phyloP scores from a whole-genome alignment of 768 basidiomycete species.

The Austroboletus festivus region DNA sequence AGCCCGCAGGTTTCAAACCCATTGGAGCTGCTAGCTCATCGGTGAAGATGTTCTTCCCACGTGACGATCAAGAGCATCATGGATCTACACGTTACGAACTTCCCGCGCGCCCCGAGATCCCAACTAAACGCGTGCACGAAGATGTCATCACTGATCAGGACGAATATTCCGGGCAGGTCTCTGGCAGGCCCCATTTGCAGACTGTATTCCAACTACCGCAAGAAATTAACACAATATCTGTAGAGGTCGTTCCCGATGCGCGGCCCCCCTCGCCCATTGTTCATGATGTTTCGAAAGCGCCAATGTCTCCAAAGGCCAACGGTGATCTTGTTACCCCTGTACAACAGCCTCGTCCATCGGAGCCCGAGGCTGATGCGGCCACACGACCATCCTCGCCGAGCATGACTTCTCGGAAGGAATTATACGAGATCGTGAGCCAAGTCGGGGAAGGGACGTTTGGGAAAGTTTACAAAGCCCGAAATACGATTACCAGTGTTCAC shows the following conservation, averaged over 20 bases:
- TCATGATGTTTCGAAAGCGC: slow-evolving; percentile 20
- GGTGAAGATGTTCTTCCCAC: slow-evolving; percentile 79
- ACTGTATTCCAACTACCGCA: slow-evolving; percentile 2
- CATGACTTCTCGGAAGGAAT: slow-evolving; percentile 41
- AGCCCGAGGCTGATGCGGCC: slow-evolving; percentile 21
- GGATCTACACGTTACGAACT: slow-evolving; percentile 20
- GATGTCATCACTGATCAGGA: slow-evolving; percentile 20
- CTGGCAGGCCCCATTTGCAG: slow-evolving; percentile 2
- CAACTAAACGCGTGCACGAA: slow-evolving; percentile 27
- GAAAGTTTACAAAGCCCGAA: slow-evolving; percentile 94
- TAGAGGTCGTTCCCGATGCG: slow-evolving; percentile 9
- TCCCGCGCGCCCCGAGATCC: slow-evolving; percentile 23
- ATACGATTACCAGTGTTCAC: slow-evolving; percentile 66
- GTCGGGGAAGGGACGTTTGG: slow-evolving; percentile 99
- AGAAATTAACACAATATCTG: slow-evolving; percentile 10
- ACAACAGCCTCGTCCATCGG: slow-evolving; percentile 19
- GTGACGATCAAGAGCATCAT: slow-evolving; percentile 63
- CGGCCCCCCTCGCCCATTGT: slow-evolving; percentile 16
- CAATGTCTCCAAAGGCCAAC: slow-evolving; percentile 24
- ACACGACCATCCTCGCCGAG: slow-evolving; percentile 31
- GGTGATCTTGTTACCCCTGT: slow-evolving; percentile 22
- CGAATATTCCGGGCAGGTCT: slow-evolving; percentile 10
- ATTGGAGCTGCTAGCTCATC: slow-evolving; percentile 52
- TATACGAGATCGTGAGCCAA: slow-evolving; percentile 86
- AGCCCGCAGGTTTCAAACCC: slow-evolving; percentile 61